A percentile compares a stretch with the other conserved stretches of the same genome.
Evolutionary conservation across 768 basidiomycete species (phyloP).

Genomic region (Hygrocybe coccinea): DNA sequence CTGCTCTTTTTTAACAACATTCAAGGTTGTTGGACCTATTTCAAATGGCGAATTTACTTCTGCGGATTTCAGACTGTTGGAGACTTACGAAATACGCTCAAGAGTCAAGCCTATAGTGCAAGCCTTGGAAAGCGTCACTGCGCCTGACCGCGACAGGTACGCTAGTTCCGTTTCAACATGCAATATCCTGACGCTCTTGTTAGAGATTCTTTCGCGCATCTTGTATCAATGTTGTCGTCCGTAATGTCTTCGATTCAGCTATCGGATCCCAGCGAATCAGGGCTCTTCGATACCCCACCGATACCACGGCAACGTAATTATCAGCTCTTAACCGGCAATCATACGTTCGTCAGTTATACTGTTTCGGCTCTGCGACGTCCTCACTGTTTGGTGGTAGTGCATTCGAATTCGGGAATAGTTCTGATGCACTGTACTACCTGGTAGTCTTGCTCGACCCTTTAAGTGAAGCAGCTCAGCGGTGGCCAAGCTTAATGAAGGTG

Average conservation of each 20-base stretch:
- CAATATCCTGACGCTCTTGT: background rate
- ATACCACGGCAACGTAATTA: constrained; percentile 60
- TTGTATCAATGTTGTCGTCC: constrained; percentile 64
- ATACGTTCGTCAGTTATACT: constrained; percentile 49
- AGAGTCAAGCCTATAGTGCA: constrained; percentile 64
- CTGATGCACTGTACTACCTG: constrained; percentile 64
- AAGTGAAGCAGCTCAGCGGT: constrained; percentile 79
- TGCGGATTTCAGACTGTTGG: constrained; percentile 70
- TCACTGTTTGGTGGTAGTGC: constrained; percentile 38
- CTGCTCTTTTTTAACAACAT: background rate
- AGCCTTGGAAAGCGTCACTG: constrained; percentile 54
- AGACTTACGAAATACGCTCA: constrained; percentile 67
- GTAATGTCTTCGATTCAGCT: constrained; percentile 66
- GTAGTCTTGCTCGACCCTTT: constrained; percentile 79
- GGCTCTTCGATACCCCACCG: constrained; percentile 63
- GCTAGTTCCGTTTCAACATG: constrained; percentile 12
- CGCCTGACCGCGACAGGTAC: constrained; percentile 42
- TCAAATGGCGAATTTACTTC: constrained; percentile 51
- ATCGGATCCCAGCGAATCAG: constrained; percentile 67
- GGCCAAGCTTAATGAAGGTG: constrained; percentile 76
- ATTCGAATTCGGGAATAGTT: constrained; percentile 63
- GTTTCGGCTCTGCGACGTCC: background rate
- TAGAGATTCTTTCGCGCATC: constrained; percentile 53
- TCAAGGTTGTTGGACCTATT: constrained; percentile 75
- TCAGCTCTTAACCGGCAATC: constrained; percentile 49